Evolutionary conservation across 805 yeast species (phyloP).

Genomic region (Sugiyamaella smithiae): DNA sequence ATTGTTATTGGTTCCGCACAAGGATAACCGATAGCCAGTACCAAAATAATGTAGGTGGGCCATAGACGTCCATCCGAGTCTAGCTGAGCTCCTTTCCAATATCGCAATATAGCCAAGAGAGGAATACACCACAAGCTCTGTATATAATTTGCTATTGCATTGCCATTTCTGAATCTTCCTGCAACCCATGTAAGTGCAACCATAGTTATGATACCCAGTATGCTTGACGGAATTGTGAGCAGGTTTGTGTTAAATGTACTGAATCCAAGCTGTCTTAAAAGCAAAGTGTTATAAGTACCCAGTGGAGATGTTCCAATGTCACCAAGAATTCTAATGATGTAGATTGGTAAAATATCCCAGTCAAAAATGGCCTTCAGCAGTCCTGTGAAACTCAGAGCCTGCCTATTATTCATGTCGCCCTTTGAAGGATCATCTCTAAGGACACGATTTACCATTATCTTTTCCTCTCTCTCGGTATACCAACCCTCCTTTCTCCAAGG

Average conservation of each 20-base stretch:
- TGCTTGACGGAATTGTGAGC: constrained; percentile 39
- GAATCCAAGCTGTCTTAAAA: constrained; percentile 50
- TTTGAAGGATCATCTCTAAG: constrained; percentile 61
- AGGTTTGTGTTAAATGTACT: constrained; percentile 50
- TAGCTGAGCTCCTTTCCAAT: constrained; percentile 39
- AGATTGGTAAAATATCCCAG: constrained; percentile 55
- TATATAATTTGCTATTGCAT: constrained; percentile 29
- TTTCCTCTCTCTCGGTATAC: constrained; percentile 53
- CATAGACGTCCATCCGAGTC: constrained; percentile 27
- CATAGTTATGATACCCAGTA: constrained; percentile 24
- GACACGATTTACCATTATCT: constrained; percentile 55
- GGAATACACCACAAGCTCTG: constrained; percentile 38
- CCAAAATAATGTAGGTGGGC: constrained; percentile 39
- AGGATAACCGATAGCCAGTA: constrained; percentile 30
- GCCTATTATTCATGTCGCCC: constrained; percentile 64
- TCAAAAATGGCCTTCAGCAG: constrained; percentile 44
- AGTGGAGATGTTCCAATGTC: constrained; percentile 40
- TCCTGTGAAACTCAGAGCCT: constrained; percentile 44
- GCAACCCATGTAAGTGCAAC: constrained; percentile 29
- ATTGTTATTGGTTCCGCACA: constrained; percentile 53
- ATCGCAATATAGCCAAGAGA: constrained; percentile 36
- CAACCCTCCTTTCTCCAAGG: constrained; percentile 48
- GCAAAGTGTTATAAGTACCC: constrained; percentile 46
- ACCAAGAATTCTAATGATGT: constrained; percentile 44
- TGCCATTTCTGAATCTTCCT: constrained; percentile 12